Evolutionary conservation across 495 filamentous ascomycete genomes (phyloP).

Genomic region (Daldinia bambusicola): DNA sequence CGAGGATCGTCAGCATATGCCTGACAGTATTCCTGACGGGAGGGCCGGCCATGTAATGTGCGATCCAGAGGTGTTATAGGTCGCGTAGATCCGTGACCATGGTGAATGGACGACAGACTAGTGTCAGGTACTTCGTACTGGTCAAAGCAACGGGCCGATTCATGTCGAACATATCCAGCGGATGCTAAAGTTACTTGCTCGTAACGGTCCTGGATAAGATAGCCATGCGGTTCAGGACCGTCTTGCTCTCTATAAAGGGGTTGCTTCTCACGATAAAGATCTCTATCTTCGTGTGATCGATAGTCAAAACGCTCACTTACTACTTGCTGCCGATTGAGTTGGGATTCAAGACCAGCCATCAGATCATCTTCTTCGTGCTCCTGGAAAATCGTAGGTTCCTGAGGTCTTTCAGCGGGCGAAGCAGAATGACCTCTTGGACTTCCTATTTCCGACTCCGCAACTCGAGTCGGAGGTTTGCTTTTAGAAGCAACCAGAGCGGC

Average conservation of each 20-base stretch:
- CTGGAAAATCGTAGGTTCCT: background rate
- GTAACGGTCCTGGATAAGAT: conserved; percentile 5
- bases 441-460: conserved; percentile 7
- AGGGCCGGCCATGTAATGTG: conserved; percentile 21
- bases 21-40: conserved; percentile 51
- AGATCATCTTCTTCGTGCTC: conserved; percentile 36
- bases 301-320: conserved; percentile 10
- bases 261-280: background rate
- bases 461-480: conserved; percentile 6
- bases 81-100: conserved; percentile 31
- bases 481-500: conserved; percentile 31
- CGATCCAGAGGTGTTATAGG: conserved; percentile 33
- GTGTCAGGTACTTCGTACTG: conserved; percentile 18
- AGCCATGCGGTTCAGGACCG: background rate
- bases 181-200: background rate
- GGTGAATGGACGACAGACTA: conserved; percentile 22
- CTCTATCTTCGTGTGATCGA: background rate
- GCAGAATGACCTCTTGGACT: background rate
- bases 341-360: conserved; percentile 42
- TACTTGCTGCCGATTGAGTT: conserved; percentile 39
- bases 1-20: conserved; percentile 47
- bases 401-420: conserved; percentile 2
- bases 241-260: background rate
- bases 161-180: conserved; percentile 13
- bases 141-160: conserved; percentile 1